Evolutionary conservation across 2,329 filamentous ascomycete species (phyloP).

Genomic region (Botrytis fragariae): DNA sequence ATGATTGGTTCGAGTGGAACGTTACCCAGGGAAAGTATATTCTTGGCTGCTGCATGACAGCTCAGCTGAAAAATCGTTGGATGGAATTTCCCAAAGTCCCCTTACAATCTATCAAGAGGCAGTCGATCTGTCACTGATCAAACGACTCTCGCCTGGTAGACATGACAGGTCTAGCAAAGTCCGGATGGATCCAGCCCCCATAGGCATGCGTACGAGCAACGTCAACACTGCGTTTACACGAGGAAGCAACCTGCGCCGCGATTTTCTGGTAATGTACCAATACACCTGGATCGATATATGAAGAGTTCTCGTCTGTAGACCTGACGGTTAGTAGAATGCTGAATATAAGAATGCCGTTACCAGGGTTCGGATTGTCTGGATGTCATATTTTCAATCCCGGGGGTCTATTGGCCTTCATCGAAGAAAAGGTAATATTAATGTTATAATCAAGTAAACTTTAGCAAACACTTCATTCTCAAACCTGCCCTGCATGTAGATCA

Average conservation of each 20-base stretch:
- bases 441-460: neutral
- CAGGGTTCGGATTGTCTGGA: neutral
- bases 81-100: neutral
- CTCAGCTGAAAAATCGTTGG: neutral
- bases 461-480: neutral
- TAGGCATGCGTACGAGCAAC: neutral
- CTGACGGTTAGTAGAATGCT: neutral
- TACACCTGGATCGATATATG: neutral
- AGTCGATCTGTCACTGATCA: neutral
- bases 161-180: neutral
- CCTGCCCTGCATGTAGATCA: neutral
- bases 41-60: constrained; percentile 4
- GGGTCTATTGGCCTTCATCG: neutral
- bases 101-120: neutral
- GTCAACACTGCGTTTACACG: neutral
- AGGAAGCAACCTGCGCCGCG: neutral
- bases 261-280: neutral
- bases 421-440: neutral
- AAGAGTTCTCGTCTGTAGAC: neutral
- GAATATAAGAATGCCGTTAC: neutral
- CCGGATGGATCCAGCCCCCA: neutral
- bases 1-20: neutral
- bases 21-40: neutral
- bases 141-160: neutral
- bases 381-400: neutral